Conservation (phyloP, 2,329 filamentous ascomycete species). For the Trichoderma sp. region DNA sequence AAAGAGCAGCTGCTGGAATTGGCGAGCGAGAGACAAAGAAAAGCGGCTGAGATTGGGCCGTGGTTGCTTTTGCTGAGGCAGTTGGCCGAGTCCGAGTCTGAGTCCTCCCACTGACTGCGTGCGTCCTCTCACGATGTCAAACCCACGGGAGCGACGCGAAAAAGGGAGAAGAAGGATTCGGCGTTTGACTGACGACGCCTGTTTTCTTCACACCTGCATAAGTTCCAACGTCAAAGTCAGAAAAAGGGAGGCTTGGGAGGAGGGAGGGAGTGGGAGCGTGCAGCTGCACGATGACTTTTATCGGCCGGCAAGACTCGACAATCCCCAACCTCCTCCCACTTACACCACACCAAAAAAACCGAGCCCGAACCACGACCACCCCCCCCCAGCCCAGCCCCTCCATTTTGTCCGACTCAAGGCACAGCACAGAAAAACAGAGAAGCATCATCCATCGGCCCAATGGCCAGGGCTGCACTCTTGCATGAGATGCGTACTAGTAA, state of each 20-base stretch:
- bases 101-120: not conserved
- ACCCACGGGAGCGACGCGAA: not conserved
- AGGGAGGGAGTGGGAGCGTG: conserved; percentile 28
- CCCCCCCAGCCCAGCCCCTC: conserved; percentile 35
- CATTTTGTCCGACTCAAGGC: conserved; percentile 28
- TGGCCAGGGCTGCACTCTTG: not conserved
- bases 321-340: conserved; percentile 45
- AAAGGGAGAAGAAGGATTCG: not conserved
- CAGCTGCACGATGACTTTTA: conserved; percentile 41
- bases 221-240: conserved; percentile 21
- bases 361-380: not conserved
- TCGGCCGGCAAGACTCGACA: conserved; percentile 33
- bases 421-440: conserved; percentile 21
- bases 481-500: conserved; percentile 1
- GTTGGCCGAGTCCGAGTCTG: not conserved
- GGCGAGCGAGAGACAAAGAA: too few relatives aligned
- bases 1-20: too few relatives aligned
- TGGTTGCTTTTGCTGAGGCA: too few relatives aligned
- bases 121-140: not conserved
- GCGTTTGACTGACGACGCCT: conserved; percentile 1
- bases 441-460: not conserved
- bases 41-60: too few relatives aligned
- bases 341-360: conserved; percentile 34
- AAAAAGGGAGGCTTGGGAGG: conserved; percentile 15
- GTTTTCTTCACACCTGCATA: conserved; percentile 10